Percentiles rank a stretch among this genome's conserved stretches.
These are phyloP conservation scores for Teratosphaeria zuluensis DNA, from an alignment of 2,329 filamentous ascomycete species.

Conservation along the genomic window DNA sequence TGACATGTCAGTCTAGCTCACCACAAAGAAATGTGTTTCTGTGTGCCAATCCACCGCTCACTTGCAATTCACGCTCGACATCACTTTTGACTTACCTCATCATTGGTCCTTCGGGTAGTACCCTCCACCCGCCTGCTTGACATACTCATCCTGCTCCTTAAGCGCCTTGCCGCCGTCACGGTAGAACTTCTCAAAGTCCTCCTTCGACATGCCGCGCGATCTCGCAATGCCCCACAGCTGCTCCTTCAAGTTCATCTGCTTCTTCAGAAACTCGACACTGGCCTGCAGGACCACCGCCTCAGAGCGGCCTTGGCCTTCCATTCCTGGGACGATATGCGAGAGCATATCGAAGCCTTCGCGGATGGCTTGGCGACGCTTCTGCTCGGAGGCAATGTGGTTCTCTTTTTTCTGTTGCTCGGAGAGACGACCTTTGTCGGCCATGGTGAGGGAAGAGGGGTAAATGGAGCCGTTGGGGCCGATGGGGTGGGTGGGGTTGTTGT, in stretches of 20 bases:
- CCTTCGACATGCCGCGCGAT: conserved; percentile 14
- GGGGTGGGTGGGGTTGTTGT: not conserved
- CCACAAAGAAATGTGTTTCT: not conserved
- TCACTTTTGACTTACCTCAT: not conserved
- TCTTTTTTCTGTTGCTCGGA: conserved; percentile 63
- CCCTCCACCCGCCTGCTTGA: not conserved
- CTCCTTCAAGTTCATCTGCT: conserved; percentile 13
- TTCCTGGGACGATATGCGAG: conserved; percentile 67
- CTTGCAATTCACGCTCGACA: not conserved
- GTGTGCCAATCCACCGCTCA: not conserved
- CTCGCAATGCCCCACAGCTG: conserved; percentile 28
- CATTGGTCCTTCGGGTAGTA: not conserved
- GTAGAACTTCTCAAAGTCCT: conserved; percentile 15
- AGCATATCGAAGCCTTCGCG: conserved; percentile 75
- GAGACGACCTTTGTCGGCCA: conserved; percentile 46
- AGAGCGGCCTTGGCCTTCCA: conserved; percentile 73
- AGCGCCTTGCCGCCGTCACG: not conserved
- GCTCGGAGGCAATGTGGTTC: conserved; percentile 62
- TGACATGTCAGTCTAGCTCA: not conserved
- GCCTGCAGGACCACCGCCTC: conserved; percentile 71
- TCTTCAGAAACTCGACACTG: conserved; percentile 35
- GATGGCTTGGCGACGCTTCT: conserved; percentile 63
- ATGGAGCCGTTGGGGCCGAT: conserved; percentile 1
- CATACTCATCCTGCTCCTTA: not conserved
- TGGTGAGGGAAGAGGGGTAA: conserved; percentile 1